Conservation (phyloP, 208 protist species). For the Naegleria lovaniensis region DNA sequence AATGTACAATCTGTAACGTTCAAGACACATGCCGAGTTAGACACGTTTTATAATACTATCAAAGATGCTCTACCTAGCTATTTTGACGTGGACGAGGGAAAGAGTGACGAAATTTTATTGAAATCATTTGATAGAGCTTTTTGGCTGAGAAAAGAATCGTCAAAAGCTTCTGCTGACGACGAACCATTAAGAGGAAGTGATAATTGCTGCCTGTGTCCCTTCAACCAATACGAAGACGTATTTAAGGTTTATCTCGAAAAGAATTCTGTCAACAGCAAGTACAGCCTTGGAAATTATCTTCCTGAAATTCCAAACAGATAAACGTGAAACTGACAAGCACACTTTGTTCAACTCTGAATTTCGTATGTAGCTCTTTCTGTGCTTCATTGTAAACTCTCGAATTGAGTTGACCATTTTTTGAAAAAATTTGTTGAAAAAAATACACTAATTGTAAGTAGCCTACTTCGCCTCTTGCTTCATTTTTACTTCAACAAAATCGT, state of each 20-base stretch:
- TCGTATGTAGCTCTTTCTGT: too few relatives aligned
- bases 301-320: neutral
- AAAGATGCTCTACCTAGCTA: neutral
- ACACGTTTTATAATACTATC: neutral
- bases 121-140: conserved; percentile 20
- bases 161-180: neutral
- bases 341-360: too few relatives aligned
- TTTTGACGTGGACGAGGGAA: neutral
- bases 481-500: neutral
- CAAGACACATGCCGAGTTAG: neutral
- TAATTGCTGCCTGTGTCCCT: neutral
- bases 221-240: neutral
- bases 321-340: too few relatives aligned
- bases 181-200: neutral
- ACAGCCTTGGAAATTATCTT: neutral
- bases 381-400: too few relatives aligned
- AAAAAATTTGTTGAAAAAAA: neutral
- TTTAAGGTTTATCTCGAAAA: neutral
- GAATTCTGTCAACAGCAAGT: neutral
- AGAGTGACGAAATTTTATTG: neutral
- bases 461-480: neutral
- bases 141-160: neutral
- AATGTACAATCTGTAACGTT: neutral
- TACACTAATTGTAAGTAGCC: neutral
- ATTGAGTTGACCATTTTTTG: neutral